phyloP scores from a whole-genome alignment of 148 eudicot species.

The Polygonum maritimum region DNA sequence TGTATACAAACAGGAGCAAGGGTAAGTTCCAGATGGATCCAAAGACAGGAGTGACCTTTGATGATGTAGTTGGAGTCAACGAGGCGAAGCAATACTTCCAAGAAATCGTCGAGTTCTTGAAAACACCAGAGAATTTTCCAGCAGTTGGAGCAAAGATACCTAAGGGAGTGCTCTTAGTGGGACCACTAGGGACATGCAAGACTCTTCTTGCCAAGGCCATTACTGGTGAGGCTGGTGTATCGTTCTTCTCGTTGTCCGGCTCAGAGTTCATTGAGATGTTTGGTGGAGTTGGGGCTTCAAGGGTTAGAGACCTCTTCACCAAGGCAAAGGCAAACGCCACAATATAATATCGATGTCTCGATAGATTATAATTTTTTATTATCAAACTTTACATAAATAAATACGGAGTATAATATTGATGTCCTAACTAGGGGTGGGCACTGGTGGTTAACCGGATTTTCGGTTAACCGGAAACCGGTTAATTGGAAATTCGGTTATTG shows the following conservation, averaged over 20 bases:
- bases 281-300: conserved; percentile 83
- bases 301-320: conserved; percentile 74
- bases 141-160: conserved; percentile 75
- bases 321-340: conserved; percentile 64
- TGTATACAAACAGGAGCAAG: conserved; percentile 52
- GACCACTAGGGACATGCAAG: conserved; percentile 84
- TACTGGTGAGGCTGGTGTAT: conserved; percentile 81
- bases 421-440: too few relatives aligned
- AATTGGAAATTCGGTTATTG: too few relatives aligned
- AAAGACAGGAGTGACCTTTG: conserved; percentile 80
- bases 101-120: conserved; percentile 72
- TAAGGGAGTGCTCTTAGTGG: conserved; percentile 63
- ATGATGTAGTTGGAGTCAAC: conserved; percentile 80
- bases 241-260: conserved; percentile 71
- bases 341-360: too few relatives aligned
- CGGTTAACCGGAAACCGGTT: too few relatives aligned
- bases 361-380: too few relatives aligned
- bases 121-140: conserved; percentile 60
- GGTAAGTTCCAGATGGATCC: conserved; percentile 89
- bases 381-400: too few relatives aligned
- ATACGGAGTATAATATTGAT: too few relatives aligned
- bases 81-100: conserved; percentile 87
- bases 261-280: conserved; percentile 89
- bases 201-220: conserved; percentile 76
- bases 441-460: too few relatives aligned